phyloP scores from a whole-genome alignment of 352 stramenopile species.

The Globisporangium ultimum region DNA sequence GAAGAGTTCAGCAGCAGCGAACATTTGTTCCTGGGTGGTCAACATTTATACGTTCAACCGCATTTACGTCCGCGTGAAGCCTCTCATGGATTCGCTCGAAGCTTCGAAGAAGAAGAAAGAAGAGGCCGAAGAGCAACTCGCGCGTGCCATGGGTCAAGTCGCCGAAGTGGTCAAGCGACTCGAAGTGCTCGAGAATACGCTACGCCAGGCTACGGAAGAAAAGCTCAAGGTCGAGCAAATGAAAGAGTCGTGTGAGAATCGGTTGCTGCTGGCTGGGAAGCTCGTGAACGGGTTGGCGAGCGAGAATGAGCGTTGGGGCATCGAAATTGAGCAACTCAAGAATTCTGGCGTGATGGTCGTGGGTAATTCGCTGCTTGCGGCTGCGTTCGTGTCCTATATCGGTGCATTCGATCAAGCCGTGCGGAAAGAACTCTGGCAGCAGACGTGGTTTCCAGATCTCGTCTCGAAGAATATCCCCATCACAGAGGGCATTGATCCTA shows the following conservation, averaged over 20 bases:
- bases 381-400: conserved; percentile 98
- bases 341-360: conserved; percentile 93
- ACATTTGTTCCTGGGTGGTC: conserved; percentile 97
- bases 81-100: conserved; percentile 97
- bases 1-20: conserved; percentile 95
- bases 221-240: conserved; percentile 97
- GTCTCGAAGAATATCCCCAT: conserved; percentile 91
- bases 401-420: conserved; percentile 95
- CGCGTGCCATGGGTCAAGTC: conserved; percentile 90
- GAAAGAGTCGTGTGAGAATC: conserved; percentile 91
- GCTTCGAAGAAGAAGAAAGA: conserved; percentile 92
- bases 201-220: conserved; percentile 92
- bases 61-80: conserved; percentile 99
- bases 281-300: conserved; percentile 94
- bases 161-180: conserved; percentile 92
- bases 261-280: conserved; percentile 91
- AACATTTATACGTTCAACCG: conserved; percentile 98
- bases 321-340: conserved; percentile 96
- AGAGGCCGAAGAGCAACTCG: conserved; percentile 91
- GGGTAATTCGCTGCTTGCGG: conserved; percentile 95
- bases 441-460: conserved; percentile 88
- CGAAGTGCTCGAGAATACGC: conserved; percentile 90
- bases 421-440: conserved; percentile 77
- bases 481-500: conserved; percentile 92
- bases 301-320: conserved; percentile 96